Conservation (phyloP, 2,329 filamentous ascomycete genomes). For the Arthroderma uncinatum region DNA sequence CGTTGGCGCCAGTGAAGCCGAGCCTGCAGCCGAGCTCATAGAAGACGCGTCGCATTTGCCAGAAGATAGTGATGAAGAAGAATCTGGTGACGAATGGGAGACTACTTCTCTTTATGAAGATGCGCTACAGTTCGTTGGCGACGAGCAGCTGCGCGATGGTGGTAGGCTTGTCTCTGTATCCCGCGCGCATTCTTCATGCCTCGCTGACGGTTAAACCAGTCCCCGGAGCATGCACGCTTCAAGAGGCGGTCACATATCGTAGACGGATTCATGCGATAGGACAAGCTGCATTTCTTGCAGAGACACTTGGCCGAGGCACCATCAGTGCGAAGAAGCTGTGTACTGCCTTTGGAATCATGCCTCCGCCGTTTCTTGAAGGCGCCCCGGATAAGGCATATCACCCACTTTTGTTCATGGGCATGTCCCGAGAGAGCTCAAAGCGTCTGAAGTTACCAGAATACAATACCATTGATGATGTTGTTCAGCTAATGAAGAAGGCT, state of each 20-base stretch:
- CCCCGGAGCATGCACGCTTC: slow-evolving; percentile 51
- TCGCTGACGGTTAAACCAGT: slow-evolving; percentile 19
- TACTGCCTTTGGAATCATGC: slow-evolving; percentile 70
- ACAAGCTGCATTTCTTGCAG: slow-evolving; percentile 63
- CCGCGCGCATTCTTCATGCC: slow-evolving; percentile 13
- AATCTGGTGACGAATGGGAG: slow-evolving; percentile 15
- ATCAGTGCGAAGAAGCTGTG: slow-evolving; percentile 74
- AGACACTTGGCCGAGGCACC: slow-evolving; percentile 56
- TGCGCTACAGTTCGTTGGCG: slow-evolving; percentile 47
- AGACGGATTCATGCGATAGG: slow-evolving; percentile 63
- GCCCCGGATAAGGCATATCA: slow-evolving; percentile 64
- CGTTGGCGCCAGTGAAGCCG: neutral
- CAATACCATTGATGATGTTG: slow-evolving; percentile 82
- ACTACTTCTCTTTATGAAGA: slow-evolving; percentile 49
- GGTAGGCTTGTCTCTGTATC: slow-evolving; percentile 32
- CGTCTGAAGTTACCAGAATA: slow-evolving; percentile 67
- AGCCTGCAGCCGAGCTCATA: slow-evolving; percentile 11
- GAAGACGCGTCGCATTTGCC: slow-evolving; percentile 26
- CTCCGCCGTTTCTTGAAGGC: slow-evolving; percentile 63
- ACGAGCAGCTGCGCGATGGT: slow-evolving; percentile 39
- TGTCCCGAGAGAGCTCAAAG: slow-evolving; percentile 70
- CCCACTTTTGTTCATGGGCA: slow-evolving; percentile 61
- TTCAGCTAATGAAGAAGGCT: slow-evolving; percentile 58
- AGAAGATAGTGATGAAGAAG: slow-evolving; percentile 19
- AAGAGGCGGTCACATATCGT: slow-evolving; percentile 58